phyloP scores from a whole-genome alignment of 257 asterid genomes.

The Echites panduratus region DNA sequence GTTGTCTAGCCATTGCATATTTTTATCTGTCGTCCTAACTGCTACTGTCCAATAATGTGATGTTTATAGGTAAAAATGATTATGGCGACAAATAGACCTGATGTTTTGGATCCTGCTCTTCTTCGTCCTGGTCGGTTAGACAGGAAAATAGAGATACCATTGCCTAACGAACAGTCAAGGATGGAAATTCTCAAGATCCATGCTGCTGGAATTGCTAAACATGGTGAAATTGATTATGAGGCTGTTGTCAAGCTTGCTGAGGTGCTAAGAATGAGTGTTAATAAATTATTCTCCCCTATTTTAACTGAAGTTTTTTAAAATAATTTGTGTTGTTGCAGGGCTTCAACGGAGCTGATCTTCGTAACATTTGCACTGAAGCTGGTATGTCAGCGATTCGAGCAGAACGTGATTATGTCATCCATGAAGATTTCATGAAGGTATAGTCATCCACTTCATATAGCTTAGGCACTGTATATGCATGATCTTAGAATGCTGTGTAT shows the following conservation, averaged over 20 bases:
- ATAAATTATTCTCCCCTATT: not conserved
- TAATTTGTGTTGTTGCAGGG: constrained; percentile 43
- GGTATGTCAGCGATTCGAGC: constrained; percentile 96
- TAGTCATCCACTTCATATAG: not conserved
- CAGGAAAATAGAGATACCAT: constrained; percentile 89
- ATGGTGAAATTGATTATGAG: constrained; percentile 96
- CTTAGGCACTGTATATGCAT: not conserved
- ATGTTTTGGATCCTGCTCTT: constrained; percentile 96
- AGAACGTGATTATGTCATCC: constrained; percentile 94
- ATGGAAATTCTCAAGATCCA: constrained; percentile 90
- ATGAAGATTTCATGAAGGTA: constrained; percentile 99
- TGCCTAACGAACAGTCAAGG: constrained; percentile 95
- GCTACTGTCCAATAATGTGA: not conserved
- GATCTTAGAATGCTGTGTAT: not conserved
- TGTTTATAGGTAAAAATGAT: constrained; percentile 82
- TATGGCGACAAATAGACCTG: constrained; percentile 95
- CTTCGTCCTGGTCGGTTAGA: constrained; percentile 96
- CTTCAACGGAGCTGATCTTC: constrained; percentile 92
- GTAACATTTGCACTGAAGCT: constrained; percentile 95
- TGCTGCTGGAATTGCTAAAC: constrained; percentile 93
- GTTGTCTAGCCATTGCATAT: not conserved
- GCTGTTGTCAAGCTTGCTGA: constrained; percentile 95
- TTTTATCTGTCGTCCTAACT: not conserved
- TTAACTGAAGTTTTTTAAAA: not conserved
- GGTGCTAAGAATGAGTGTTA: constrained; percentile 32